phyloP scores from a whole-genome alignment of 2,329 filamentous ascomycete genomes.

The Fusarium sp. region DNA sequence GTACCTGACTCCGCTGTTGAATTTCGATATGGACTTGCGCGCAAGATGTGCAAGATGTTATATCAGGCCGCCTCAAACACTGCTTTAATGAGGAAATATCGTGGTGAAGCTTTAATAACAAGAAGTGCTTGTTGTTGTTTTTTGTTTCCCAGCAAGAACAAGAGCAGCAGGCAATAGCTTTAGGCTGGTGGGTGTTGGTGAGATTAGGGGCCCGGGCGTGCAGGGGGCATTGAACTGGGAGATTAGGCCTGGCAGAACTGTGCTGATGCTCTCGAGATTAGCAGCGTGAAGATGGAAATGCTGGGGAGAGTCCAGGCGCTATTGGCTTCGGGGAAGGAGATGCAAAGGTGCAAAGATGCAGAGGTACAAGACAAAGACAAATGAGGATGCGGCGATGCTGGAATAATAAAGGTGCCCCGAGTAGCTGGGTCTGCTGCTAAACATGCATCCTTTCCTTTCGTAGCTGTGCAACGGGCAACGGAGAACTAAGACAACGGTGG shows the following conservation, averaged over 20 bases:
- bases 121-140: slow-evolving; percentile 38
- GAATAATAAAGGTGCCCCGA: slow-evolving; percentile 43
- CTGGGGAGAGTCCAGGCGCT: slow-evolving; percentile 10
- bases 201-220: slow-evolving; percentile 48
- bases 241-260: slow-evolving; percentile 42
- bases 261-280: slow-evolving; percentile 34
- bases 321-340: neutral
- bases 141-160: slow-evolving; percentile 29
- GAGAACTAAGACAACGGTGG: slow-evolving; percentile 39
- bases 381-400: slow-evolving; percentile 29
- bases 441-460: slow-evolving; percentile 25
- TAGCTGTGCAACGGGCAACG: slow-evolving; percentile 50
- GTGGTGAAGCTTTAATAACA: slow-evolving; percentile 15
- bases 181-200: slow-evolving; percentile 36
- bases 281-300: slow-evolving; percentile 6
- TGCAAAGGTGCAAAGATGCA: slow-evolving; percentile 14
- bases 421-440: slow-evolving; percentile 31
- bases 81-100: slow-evolving; percentile 1
- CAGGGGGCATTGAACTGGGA: slow-evolving; percentile 44
- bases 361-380: slow-evolving; percentile 16
- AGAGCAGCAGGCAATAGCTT: slow-evolving; percentile 32
- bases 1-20: slow-evolving; percentile 7
- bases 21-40: slow-evolving; percentile 19
- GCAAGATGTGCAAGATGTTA: slow-evolving; percentile 19
- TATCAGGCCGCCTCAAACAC: slow-evolving; percentile 5